Percentiles rank a stretch among this genome's conserved stretches.
Conservation (phyloP, 176 grass and related monocot species). For the Aechmea fasciata region DNA sequence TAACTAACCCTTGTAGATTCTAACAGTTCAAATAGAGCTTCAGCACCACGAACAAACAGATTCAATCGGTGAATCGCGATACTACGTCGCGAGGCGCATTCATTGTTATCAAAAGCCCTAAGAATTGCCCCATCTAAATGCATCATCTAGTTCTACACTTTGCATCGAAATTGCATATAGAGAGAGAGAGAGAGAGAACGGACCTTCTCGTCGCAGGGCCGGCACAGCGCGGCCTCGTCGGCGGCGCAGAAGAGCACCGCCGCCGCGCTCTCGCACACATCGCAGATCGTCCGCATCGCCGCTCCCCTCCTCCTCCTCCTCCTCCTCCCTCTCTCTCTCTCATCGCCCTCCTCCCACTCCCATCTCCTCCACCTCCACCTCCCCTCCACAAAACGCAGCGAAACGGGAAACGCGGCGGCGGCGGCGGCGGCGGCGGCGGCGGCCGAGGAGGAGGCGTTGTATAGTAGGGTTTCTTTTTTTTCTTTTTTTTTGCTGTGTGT, state of each 20-base stretch:
- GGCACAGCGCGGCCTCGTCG: constrained; percentile 92
- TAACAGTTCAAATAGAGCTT: too few species aligned
- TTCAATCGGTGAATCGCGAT: too few species aligned
- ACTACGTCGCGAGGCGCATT: too few species aligned
- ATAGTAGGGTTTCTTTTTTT: not conserved
- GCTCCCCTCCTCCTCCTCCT: not conserved
- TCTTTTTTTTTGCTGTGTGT: not conserved
- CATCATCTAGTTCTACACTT: not conserved
- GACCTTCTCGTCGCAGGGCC: constrained; percentile 86
- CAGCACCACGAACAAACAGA: too few species aligned
- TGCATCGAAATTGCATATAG: not conserved
- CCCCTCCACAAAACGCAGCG: not conserved
- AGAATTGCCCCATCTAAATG: not conserved
- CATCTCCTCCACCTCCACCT: not conserved
- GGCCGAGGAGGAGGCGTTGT: constrained; percentile 2
- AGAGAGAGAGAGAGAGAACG: not conserved
- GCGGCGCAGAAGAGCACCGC: constrained; percentile 94
- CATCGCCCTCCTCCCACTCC: constrained; percentile 10
- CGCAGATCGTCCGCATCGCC: constrained; percentile 90
- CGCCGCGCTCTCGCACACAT: constrained; percentile 85
- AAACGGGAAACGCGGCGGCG: not conserved
- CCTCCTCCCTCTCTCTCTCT: constrained; percentile 21
- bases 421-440: not conserved
- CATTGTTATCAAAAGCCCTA: too few species aligned
- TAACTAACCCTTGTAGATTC: too few species aligned